Conservation (phyloP, 768 basidiomycete species). For the Calvatia gigantea region DNA sequence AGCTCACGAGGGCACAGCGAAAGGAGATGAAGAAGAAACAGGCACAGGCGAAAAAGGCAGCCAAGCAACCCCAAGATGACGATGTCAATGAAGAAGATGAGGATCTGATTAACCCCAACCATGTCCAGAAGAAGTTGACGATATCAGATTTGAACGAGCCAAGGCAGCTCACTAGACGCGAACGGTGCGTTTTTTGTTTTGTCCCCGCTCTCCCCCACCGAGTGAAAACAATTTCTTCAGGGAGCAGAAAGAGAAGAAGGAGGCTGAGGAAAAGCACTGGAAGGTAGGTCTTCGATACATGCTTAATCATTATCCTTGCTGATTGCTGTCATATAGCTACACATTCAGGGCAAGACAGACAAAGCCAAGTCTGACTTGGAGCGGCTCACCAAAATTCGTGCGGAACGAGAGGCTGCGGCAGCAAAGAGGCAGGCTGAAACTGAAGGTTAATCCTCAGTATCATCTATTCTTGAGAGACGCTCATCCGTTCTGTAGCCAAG, state of each 20-base stretch:
- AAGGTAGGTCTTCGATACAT: constrained; percentile 47
- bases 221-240: constrained; percentile 32
- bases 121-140: constrained; percentile 67
- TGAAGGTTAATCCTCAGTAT: constrained; percentile 53
- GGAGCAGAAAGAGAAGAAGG: constrained; percentile 90
- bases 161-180: constrained; percentile 57
- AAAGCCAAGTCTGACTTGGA: constrained; percentile 88
- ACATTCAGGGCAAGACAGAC: constrained; percentile 81
- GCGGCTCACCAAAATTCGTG: constrained; percentile 80
- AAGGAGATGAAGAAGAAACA: constrained; percentile 85
- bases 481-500: constrained; percentile 43
- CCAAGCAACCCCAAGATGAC: constrained; percentile 38
- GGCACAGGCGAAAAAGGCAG: constrained; percentile 45
- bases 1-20: constrained; percentile 69
- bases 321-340: constrained; percentile 42
- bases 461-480: not conserved
- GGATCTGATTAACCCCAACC: constrained; percentile 80
- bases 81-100: constrained; percentile 44
- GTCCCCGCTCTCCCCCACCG: not conserved
- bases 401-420: constrained; percentile 84
- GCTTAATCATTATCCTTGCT: constrained; percentile 4
- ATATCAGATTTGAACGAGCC: constrained; percentile 72
- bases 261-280: constrained; percentile 84
- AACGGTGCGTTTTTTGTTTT: constrained; percentile 43
- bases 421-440: constrained; percentile 87